phyloP scores from a whole-genome alignment of 306 rosid species.

The Sophora flavescens region DNA sequence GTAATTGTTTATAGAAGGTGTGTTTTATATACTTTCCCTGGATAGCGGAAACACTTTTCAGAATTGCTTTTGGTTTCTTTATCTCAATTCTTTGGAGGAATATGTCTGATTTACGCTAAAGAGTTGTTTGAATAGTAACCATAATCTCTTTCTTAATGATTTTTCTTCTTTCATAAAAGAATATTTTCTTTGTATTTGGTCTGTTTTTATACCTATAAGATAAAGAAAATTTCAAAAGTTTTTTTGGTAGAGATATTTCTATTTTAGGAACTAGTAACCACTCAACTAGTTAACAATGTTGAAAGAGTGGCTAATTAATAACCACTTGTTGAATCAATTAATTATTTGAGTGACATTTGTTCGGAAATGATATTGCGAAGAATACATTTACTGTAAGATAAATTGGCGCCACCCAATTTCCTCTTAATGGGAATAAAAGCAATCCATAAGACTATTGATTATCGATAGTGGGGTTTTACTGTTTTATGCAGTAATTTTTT shows the following conservation, averaged over 20 bases:
- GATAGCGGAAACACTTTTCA: slow-evolving; percentile 7
- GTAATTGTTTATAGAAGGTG: slow-evolving; percentile 16
- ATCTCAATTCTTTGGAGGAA: slow-evolving; percentile 21
- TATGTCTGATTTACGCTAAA: neutral
- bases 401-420: neutral
- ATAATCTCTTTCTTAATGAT: neutral
- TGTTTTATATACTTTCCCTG: slow-evolving; percentile 12
- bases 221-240: neutral
- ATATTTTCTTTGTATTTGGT: neutral
- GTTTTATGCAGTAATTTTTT: neutral
- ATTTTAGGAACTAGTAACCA: neutral
- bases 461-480: neutral
- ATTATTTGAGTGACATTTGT: neutral
- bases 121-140: neutral
- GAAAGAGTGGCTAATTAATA: neutral
- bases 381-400: neutral
- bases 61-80: slow-evolving; percentile 25
- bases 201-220: slow-evolving; percentile 11
- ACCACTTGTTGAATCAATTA: neutral
- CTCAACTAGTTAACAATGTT: neutral
- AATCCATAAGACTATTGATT: neutral
- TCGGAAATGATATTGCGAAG: neutral
- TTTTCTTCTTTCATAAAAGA: slow-evolving; percentile 21
- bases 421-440: neutral
- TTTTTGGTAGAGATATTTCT: neutral